Base-by-base conservation (phyloP, 2,329 filamentous ascomycete genomes). In the Pestalotiopsis sp. region DNA sequence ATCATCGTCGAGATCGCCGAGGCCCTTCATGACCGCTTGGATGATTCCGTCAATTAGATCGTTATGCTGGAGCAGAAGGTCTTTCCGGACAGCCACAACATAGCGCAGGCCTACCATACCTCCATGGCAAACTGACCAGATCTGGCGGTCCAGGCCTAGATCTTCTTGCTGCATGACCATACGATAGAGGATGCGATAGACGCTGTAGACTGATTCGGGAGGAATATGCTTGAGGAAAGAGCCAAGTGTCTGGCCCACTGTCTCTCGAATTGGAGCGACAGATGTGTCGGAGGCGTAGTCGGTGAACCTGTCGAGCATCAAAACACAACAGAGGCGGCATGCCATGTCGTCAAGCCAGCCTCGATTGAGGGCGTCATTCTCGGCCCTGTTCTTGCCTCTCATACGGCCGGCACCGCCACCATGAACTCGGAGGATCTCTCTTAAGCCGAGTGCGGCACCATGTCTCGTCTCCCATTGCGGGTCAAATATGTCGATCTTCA, bases 211-310 rank as follows among this genome's bases (percentile, higher is more conserved):
- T 4, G 93, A 95, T 17, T 87, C 84, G 1, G 91, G 84, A 0
- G 94, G 91, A 6, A 99, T 86, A 78, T 97, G 94, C 72, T 93
- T 94, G 67, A 99, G 84, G 14, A 97, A 89, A 13, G 95, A 94
- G 74, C 95, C 97, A 14, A 99, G 85, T 2, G 95, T 95, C 81
- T 99, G 96, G 60, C 96, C 96, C 56, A 97, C 93, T 0, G 95
- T 97, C 82, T 99, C 96, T 72, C 96, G 88, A 72, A 99, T 98
- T 0, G 96, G 96, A 0, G 96, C 96, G 56, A 99, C 94, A 0
- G 97, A 97, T 66, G 94, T 99, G 79, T 99, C 96, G 4, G 95
- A 97, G 69, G 97, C 96, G 82, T 98, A 99, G 78, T 99, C 96
- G 68, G 95, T 97, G 77, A 99, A 99, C 66, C 95, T 91, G 81